A percentile compares a stretch with the other conserved stretches of the same genome.
Evolutionary conservation across 2,329 filamentous ascomycete genomes (phyloP).

Genomic region (Cephalotrichum gorgonifer): DNA sequence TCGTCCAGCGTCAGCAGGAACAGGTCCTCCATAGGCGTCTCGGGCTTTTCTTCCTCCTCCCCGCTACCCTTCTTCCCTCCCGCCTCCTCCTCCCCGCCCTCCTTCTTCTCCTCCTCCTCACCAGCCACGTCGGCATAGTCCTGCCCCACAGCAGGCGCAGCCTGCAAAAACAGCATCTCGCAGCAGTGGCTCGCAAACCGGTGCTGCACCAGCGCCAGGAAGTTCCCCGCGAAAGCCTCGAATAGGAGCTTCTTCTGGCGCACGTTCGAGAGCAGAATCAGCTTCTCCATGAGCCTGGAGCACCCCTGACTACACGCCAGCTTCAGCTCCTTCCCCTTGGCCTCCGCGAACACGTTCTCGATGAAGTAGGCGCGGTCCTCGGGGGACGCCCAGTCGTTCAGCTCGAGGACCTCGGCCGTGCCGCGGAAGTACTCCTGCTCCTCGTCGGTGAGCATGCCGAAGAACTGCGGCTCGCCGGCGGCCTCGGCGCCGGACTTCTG

Average conservation of each 20-base stretch:
- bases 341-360: conserved; percentile 76
- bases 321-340: conserved; percentile 87
- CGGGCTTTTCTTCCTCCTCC: conserved; percentile 25
- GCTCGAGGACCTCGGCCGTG: conserved; percentile 80
- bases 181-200: conserved; percentile 96
- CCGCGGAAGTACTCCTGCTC: conserved; percentile 94
- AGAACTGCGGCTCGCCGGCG: conserved; percentile 61
- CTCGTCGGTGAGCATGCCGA: conserved; percentile 82
- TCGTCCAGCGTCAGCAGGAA: conserved; percentile 79
- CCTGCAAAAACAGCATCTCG: conserved; percentile 80
- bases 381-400: conserved; percentile 71
- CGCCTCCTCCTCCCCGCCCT: conserved; percentile 30
- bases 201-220: conserved; percentile 83
- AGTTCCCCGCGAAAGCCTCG: conserved; percentile 74
- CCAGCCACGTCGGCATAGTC: conserved; percentile 49
- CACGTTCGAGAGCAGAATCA: conserved; percentile 72
- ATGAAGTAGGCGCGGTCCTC: conserved; percentile 66
- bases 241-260: conserved; percentile 81
- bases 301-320: conserved; percentile 92
- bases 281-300: conserved; percentile 81
- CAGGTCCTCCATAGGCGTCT: conserved; percentile 59
- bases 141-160: conserved; percentile 66
- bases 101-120: conserved; percentile 49
- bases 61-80: conserved; percentile 26
- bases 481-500: conserved; percentile 14